Percentiles rank a stretch among this genome's conserved stretches.
phyloP scores from a whole-genome alignment of 805 yeast species.

The Lachancea sp. region DNA sequence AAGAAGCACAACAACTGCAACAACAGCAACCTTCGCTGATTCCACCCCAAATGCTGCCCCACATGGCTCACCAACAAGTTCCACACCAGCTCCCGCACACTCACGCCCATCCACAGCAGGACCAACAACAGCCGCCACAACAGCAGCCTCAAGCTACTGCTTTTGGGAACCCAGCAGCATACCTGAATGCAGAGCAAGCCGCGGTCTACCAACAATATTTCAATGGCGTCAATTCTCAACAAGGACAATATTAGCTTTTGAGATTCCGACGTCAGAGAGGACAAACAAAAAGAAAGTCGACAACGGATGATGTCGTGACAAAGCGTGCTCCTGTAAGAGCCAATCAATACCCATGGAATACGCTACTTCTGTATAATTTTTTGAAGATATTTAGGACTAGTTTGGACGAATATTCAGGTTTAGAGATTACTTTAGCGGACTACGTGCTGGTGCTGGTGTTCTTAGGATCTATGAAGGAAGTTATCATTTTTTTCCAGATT shows the following conservation, averaged over 20 bases:
- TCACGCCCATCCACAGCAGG: conserved; percentile 15
- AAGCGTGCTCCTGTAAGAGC: not conserved
- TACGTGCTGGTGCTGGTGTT: too few relatives aligned
- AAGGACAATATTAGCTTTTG: conserved; percentile 46
- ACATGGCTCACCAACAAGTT: conserved; percentile 16
- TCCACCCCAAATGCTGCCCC: conserved; percentile 1
- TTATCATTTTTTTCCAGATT: too few relatives aligned
- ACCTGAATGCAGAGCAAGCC: conserved; percentile 46
- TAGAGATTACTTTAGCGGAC: not conserved
- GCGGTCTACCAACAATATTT: conserved; percentile 61
- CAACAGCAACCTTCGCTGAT: conserved; percentile 1
- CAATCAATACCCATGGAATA: not conserved
- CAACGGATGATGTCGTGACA: not conserved
- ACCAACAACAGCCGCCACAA: conserved; percentile 19
- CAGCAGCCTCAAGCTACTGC: conserved; percentile 15
- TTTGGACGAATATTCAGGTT: not conserved
- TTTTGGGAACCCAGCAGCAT: conserved; percentile 22
- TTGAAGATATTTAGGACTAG: not conserved
- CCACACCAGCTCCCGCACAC: conserved; percentile 30
- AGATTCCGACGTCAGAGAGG: not conserved
- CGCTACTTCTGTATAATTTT: not conserved
- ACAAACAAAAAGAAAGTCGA: not conserved
- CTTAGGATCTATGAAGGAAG: too few relatives aligned
- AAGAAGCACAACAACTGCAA: not conserved
- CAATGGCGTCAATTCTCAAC: conserved; percentile 51